Base-by-base conservation (phyloP, 2,329 filamentous ascomycete genomes). In the Nigrospora oryzae region DNA sequence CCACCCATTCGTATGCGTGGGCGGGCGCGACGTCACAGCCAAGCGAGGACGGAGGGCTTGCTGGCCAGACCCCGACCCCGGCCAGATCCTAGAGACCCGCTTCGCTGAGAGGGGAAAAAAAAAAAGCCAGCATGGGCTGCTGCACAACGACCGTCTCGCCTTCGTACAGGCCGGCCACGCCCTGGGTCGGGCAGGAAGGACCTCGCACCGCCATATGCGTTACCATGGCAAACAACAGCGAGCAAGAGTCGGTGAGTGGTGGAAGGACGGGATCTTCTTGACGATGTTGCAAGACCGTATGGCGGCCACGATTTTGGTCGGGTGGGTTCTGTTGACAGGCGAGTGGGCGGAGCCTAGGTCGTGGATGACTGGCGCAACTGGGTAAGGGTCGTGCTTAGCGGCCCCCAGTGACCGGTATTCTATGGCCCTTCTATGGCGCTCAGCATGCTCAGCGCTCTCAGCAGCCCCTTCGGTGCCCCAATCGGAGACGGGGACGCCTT, bases 161-260 rank as follows among this genome's bases (percentile, higher is more conserved):
- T 28, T 28, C 23, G 23, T 28, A 28, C 23, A 28, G 23, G 23
- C 23, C 23, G 10, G 23, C 23, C 23, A 28, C 23, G 23, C 23
- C 23, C 23, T 28, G 23, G 23, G 23, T 28, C 23, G 23, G 23
- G 23, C 23, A 28, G 5, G 8, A 28, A 28, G 23, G 23, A 10
- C 23, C 39, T 35, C 32, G 34, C 38, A 46, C 32, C 34, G 19
- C 39, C 35, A 15, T 13, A 14, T 14, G 23, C 19, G 39, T 46
- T 46, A 40, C 35, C 39, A 42, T 46, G 39, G 44, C 33, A 46
- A 30, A 19, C 23, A 32, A n/a, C 38, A 17, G 16, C 34, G 38
- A 45, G 17, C n/a, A 48, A 48, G 43, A 45, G 46, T 48, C 46
- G 46, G 46, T 48, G 46, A 48, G 46, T 42, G 43, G 33, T 32